Evolutionary conservation across 192 early-diverging fungal species (phyloP).

Genomic region (Gryganskiella cystojenkinii): DNA sequence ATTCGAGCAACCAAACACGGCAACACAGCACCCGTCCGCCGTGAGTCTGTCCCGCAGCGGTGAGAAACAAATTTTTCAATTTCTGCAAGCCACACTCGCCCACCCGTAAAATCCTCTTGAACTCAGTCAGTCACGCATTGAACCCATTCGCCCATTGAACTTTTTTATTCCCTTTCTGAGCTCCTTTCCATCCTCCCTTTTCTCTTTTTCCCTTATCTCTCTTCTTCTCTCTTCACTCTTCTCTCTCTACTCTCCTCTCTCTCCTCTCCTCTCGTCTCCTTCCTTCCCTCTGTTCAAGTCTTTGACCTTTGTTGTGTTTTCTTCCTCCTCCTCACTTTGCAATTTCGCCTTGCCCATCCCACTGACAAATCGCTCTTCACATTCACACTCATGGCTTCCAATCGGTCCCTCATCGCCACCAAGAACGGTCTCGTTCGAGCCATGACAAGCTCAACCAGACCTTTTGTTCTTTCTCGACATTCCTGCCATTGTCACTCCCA

Average conservation of each 20-base stretch:
- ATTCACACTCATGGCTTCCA: slow-evolving; percentile 12
- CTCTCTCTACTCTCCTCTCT: background rate
- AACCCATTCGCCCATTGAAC: no score
- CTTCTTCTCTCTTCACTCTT: background rate
- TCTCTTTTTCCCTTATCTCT: background rate
- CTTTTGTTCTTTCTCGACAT: background rate
- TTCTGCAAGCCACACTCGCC: no score
- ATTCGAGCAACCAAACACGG: no score
- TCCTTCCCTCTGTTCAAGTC: background rate
- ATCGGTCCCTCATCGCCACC: slow-evolving; percentile 21
- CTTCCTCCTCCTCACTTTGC: background rate
- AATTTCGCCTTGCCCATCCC: background rate
- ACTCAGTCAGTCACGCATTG: no score
- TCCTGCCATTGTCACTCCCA: background rate
- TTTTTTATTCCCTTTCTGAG: background rate
- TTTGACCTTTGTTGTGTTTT: background rate
- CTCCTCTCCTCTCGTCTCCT: background rate
- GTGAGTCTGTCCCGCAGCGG: no score
- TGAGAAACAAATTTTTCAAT: no score
- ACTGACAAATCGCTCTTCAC: background rate
- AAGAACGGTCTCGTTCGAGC: slow-evolving; percentile 13
- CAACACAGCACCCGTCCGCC: no score
- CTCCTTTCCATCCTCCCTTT: background rate
- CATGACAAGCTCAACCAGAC: slow-evolving; percentile 6
- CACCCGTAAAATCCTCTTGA: no score